A percentile compares a stretch with the other conserved stretches of the same genome.
phyloP scores from a whole-genome alignment of 768 basidiomycete species.

The Lyophyllum shimeji region DNA sequence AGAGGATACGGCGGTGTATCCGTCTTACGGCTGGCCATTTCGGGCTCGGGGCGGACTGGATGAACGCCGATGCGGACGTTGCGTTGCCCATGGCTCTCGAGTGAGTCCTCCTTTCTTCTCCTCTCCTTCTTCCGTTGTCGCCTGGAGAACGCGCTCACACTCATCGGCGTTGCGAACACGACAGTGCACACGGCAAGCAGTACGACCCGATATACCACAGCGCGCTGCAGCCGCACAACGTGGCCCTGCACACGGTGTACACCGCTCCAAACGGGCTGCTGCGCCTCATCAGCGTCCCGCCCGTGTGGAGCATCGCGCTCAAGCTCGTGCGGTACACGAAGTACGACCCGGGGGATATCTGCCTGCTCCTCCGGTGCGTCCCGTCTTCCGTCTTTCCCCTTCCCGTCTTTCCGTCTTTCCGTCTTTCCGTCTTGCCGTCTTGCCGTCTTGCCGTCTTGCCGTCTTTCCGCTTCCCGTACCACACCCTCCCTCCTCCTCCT shows the following conservation, averaged over 20 bases:
- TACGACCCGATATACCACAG: conserved; percentile 66
- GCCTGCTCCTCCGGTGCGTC: conserved; percentile 61
- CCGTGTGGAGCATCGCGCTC: conserved; percentile 71
- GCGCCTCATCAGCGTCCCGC: conserved; percentile 58
- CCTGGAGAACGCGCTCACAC: not conserved
- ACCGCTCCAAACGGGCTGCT: conserved; percentile 51
- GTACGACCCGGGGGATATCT: conserved; percentile 65
- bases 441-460: not conserved
- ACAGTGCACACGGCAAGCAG: conserved; percentile 25
- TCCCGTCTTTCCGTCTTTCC: too few species aligned
- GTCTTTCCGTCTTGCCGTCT: not conserved
- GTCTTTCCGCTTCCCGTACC: too few species aligned
- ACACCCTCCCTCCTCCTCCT: too few species aligned
- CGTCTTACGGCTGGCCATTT: conserved; percentile 49
- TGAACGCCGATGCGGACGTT: conserved; percentile 74
- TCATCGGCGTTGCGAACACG: too few species aligned
- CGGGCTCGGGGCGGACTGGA: conserved; percentile 65
- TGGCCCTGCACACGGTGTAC: conserved; percentile 56
- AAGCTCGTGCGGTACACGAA: conserved; percentile 69
- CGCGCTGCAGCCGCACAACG: conserved; percentile 49
- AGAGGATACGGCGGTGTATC: conserved; percentile 58
- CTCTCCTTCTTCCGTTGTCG: not conserved
- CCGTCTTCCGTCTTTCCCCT: not conserved
- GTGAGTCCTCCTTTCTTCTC: conserved; percentile 36
- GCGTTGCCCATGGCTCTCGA: conserved; percentile 66